Evolutionary conservation across 805 yeast genomes (phyloP).

Genomic region (Limtongozyma cylindracea): DNA sequence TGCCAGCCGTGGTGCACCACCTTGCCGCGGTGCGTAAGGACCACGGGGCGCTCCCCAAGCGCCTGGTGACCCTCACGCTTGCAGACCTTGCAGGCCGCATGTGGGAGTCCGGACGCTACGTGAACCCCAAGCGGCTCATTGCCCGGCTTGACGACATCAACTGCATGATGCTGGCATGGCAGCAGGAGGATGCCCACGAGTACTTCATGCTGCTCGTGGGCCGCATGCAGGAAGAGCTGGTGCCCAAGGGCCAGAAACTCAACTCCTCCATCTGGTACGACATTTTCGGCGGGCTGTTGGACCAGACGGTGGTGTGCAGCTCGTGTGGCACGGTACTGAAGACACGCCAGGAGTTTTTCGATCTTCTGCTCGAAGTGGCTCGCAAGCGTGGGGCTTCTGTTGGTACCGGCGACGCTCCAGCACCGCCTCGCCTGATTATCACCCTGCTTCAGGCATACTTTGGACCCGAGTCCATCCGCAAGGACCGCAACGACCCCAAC

Average conservation of each 20-base stretch:
- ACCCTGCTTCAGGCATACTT: conserved; percentile 64
- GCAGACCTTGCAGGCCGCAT: conserved; percentile 46
- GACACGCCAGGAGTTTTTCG: conserved; percentile 87
- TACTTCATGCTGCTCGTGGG: conserved; percentile 83
- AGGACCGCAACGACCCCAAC: conserved; percentile 33
- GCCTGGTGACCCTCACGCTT: conserved; percentile 37
- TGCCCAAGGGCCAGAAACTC: conserved; percentile 73
- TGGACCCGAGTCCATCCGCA: conserved; percentile 51
- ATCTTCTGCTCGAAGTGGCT: conserved; percentile 58
- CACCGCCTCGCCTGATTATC: conserved; percentile 23
- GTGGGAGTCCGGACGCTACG: conserved; percentile 27
- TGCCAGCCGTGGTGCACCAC: conserved; percentile 79
- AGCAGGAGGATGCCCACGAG: conserved; percentile 95
- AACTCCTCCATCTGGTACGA: conserved; percentile 69
- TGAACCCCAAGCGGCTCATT: conserved; percentile 58
- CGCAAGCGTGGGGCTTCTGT: no score
- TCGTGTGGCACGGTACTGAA: conserved; percentile 62
- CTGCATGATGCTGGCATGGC: conserved; percentile 94
- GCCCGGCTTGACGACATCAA: conserved; percentile 58
- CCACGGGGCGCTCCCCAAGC: conserved; percentile 18
- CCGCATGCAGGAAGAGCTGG: conserved; percentile 73
- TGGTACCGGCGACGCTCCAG: no score
- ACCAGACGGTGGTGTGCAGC: conserved; percentile 68
- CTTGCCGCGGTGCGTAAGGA: conserved; percentile 36
- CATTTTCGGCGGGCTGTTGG: conserved; percentile 76